phyloP scores from a whole-genome alignment of 257 asterid species.

The Euphrasia confusa region DNA sequence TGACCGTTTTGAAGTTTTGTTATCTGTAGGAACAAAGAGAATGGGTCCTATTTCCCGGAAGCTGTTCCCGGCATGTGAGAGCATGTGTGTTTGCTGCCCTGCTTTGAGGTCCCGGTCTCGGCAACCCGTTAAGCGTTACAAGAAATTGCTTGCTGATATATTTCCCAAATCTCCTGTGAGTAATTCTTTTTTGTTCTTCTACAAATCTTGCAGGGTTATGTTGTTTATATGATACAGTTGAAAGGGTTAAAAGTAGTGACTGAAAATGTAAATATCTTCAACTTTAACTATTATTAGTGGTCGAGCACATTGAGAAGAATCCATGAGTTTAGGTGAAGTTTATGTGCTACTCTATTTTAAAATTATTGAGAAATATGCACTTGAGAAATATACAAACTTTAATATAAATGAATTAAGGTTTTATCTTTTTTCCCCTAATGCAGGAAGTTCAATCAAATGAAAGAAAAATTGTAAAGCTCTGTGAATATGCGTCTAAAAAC shows the following conservation, averaged over 20 bases:
- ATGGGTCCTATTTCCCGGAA: slow-evolving; percentile 94
- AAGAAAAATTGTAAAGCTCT: slow-evolving; percentile 72
- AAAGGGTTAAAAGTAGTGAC: not conserved
- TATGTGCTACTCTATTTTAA: too few species aligned
- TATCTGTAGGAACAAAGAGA: slow-evolving; percentile 33
- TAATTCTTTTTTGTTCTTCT: not conserved
- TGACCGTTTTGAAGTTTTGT: not conserved
- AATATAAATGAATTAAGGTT: not conserved
- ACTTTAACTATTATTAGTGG: not conserved
- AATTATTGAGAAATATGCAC: not conserved
- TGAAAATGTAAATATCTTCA: not conserved
- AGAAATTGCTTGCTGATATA: slow-evolving; percentile 86
- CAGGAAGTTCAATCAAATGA: slow-evolving; percentile 76
- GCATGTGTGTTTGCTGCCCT: slow-evolving; percentile 98
- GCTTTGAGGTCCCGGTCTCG: slow-evolving; percentile 96
- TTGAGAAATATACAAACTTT: not conserved
- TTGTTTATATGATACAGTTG: not conserved
- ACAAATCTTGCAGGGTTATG: slow-evolving; percentile 18
- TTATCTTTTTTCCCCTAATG: slow-evolving; percentile 20
- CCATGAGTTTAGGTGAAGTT: too few species aligned
- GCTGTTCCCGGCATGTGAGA: slow-evolving; percentile 95
- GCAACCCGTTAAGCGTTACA: slow-evolving; percentile 94
- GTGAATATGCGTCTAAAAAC: slow-evolving; percentile 94
- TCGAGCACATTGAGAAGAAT: too few species aligned
- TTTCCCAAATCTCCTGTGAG: slow-evolving; percentile 94